phyloP scores from a whole-genome alignment of 2,329 filamentous ascomycete genomes.

The Ascosphaera pollenicola region DNA sequence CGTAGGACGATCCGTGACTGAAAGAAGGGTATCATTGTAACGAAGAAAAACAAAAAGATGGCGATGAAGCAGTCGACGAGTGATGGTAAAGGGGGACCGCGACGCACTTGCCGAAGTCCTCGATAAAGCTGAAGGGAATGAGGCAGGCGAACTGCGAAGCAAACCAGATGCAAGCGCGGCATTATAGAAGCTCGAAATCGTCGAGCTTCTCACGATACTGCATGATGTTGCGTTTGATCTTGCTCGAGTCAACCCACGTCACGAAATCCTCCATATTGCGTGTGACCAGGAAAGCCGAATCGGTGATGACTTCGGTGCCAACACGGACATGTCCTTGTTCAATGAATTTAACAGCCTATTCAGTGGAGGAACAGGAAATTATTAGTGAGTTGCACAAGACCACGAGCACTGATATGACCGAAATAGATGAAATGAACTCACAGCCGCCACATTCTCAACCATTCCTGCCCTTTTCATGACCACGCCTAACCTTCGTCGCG shows the following conservation, averaged over 20 bases:
- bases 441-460: conserved; percentile 74
- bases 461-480: conserved; percentile 80
- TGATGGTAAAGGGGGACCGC: too few species aligned
- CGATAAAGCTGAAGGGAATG: conserved; percentile 4
- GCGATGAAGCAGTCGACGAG: too few species aligned
- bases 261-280: conserved; percentile 88
- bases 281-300: conserved; percentile 74
- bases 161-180: not conserved
- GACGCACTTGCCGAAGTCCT: too few species aligned
- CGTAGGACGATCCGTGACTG: too few species aligned
- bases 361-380: not conserved
- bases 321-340: conserved; percentile 89
- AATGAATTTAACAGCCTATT: conserved; percentile 45
- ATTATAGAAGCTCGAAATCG: conserved; percentile 74
- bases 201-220: conserved; percentile 88
- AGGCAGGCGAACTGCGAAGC: conserved; percentile 5
- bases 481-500: conserved; percentile 60
- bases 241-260: conserved; percentile 86
- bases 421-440: conserved; percentile 13
- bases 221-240: conserved; percentile 93
- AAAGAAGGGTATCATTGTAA: not conserved
- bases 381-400: conserved; percentile 4
- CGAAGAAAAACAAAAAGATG: not conserved
- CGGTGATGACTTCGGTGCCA: conserved; percentile 73
- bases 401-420: not conserved